Base-by-base conservation (phyloP, 2,329 filamentous ascomycete species). In the Penicillium hesseltinei region DNA sequence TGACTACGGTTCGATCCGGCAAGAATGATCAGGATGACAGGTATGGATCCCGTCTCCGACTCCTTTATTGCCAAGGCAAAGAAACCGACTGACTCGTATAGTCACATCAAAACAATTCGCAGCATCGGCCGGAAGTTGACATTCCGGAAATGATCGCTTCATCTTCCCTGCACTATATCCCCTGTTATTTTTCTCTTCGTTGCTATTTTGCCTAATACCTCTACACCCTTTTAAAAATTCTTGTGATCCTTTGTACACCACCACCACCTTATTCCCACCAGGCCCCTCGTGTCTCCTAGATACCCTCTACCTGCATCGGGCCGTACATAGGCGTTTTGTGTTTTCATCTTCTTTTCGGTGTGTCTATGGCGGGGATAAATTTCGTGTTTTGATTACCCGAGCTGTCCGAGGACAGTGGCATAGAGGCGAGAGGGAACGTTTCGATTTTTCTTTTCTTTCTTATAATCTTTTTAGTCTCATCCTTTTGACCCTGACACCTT, bases 91-190 rank as follows among this genome's bases (percentile, higher is more conserved):
- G 17, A 13, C 33, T 43, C 7, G 10, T 21, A 7, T 43, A 73
- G 71, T 42, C 62, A 66, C 44, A 75, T 71, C 57, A 70, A 61
- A 42, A 71, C 70, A 21, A 70, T 76, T 29, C 71, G 73, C 57
- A 74, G 59, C 51, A 46, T 77, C 33, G 72, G 74, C 31, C 74
- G 73, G 36, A 75, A 72, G 57, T 51, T 76, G 39, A 69, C 75
- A 43, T 69, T 64, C 35, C 62, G 63, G 38, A 62, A 65, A 31
- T 63, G 56, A 65, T 56, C 33, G 42, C 54, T 45, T 46, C 27
- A 42, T 35, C 17, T 40, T 38, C 31, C n/a, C 25, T 50, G 46
- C 40, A 25, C 19, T 23, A 49, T 43, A 33, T 45, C 39, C 36
- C 19, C 17, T 19, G 3, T 43, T 19, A 47, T 52, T 40, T 31